phyloP scores from a whole-genome alignment of 495 filamentous ascomycete species.

The Penicillium atrosanguineum region DNA sequence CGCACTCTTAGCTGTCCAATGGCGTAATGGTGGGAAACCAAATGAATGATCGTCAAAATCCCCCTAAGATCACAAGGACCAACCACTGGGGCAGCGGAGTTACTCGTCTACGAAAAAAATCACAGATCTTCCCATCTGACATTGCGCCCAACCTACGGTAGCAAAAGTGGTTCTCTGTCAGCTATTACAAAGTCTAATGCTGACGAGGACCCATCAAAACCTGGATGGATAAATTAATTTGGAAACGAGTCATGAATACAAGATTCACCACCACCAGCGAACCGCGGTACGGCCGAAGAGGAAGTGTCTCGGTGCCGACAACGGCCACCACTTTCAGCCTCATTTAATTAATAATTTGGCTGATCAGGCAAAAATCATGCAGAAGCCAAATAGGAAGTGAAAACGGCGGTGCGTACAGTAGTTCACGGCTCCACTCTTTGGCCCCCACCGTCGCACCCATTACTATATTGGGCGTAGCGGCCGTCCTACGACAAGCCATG shows the following conservation, averaged over 20 bases:
- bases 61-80: too few species aligned
- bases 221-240: not conserved
- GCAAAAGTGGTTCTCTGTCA: not conserved
- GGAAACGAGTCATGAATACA: not conserved
- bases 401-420: not conserved
- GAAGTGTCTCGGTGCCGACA: not conserved
- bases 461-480: not conserved
- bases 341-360: not conserved
- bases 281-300: not conserved
- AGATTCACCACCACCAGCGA: not conserved
- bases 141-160: not conserved
- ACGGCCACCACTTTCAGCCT: slow-evolving; percentile 1
- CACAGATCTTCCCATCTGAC: not conserved
- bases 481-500: not conserved
- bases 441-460: slow-evolving; percentile 7
- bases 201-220: not conserved
- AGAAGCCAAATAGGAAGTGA: not conserved
- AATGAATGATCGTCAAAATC: not conserved
- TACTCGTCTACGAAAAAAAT: not conserved
- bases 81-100: not conserved
- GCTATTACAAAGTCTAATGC: not conserved
- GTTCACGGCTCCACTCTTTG: slow-evolving; percentile 5
- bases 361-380: not conserved
- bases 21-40: not conserved
- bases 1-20: not conserved